Evolutionary conservation across 2,329 filamentous ascomycete species (phyloP).

Genomic region (Penicillium sclerotiorum): DNA sequence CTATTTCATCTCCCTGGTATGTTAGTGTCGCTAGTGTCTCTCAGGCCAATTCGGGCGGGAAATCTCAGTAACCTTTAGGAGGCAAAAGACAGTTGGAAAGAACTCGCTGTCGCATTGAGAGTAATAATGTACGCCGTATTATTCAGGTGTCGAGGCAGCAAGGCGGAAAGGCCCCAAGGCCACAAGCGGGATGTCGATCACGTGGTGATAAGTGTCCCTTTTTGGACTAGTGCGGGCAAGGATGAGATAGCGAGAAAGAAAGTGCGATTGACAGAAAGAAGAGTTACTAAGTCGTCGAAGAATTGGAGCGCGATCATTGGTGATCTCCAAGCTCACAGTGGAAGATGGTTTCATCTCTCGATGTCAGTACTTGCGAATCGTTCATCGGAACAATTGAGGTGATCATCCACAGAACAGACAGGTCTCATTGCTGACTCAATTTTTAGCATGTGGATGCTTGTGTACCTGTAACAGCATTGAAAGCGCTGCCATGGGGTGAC

Average conservation of each 20-base stretch:
- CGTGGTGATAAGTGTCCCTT: not conserved
- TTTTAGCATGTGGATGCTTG: constrained; percentile 44
- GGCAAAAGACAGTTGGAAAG: not conserved
- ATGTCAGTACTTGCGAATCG: too few species aligned
- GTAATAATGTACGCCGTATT: too few species aligned
- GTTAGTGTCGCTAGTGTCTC: too few species aligned
- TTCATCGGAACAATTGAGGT: too few species aligned
- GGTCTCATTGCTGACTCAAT: constrained; percentile 20
- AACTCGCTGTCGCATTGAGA: too few species aligned
- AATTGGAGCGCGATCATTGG: not conserved
- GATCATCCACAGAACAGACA: too few species aligned
- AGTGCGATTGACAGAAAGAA: not conserved
- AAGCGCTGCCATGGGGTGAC: constrained; percentile 31
- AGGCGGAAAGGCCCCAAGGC: not conserved
- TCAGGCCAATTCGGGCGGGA: too few species aligned
- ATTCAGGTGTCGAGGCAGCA: not conserved
- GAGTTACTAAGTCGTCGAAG: not conserved
- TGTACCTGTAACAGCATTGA: constrained; percentile 47
- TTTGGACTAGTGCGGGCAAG: constrained; percentile 6
- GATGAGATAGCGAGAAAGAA: constrained; percentile 2
- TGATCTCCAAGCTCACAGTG: not conserved
- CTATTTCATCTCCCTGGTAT: too few species aligned
- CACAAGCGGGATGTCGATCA: not conserved
- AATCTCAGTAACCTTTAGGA: too few species aligned
- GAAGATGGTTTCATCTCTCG: constrained; percentile 7